Conservation (phyloP, 2,329 filamentous ascomycete genomes). For the Calonectria montana region DNA sequence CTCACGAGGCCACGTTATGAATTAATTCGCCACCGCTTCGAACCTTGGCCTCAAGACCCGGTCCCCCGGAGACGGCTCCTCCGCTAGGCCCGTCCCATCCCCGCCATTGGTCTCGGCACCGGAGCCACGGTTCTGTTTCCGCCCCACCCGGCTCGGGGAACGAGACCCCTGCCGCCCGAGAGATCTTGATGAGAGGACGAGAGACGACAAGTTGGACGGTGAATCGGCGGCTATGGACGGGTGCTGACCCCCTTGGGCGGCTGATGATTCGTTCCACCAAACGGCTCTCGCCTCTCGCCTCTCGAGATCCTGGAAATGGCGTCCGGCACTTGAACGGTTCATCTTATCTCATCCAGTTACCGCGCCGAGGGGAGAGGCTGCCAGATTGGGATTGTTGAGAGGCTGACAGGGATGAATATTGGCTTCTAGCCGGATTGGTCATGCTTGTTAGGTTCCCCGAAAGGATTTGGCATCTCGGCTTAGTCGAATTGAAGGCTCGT, state of each 20-base stretch:
- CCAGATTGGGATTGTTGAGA: not conserved
- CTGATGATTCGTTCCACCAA: constrained; percentile 18
- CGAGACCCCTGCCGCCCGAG: constrained; percentile 31
- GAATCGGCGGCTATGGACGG: not conserved
- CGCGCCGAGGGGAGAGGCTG: constrained; percentile 1
- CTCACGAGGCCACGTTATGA: constrained; percentile 6
- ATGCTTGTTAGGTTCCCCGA: constrained; percentile 17
- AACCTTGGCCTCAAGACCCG: constrained; percentile 9
- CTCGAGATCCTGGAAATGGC: constrained; percentile 10
- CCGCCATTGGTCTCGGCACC: constrained; percentile 39
- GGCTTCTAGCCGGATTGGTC: constrained; percentile 7
- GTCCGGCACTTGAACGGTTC: constrained; percentile 21
- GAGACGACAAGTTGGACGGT: constrained; percentile 13
- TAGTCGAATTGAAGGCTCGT: constrained; percentile 14
- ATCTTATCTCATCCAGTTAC: constrained; percentile 12
- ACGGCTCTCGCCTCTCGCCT: constrained; percentile 3
- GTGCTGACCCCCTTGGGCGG: not conserved
- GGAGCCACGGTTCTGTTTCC: constrained; percentile 43
- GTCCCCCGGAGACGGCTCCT: constrained; percentile 22
- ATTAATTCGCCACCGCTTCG: constrained; percentile 14
- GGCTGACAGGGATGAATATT: constrained; percentile 12
- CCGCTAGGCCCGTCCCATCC: constrained; percentile 30
- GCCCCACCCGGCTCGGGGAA: constrained; percentile 40
- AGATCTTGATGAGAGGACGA: constrained; percentile 8
- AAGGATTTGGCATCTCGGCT: constrained; percentile 21